Conservation (phyloP, 495 filamentous ascomycete genomes). For the Neurospora hispaniola region DNA sequence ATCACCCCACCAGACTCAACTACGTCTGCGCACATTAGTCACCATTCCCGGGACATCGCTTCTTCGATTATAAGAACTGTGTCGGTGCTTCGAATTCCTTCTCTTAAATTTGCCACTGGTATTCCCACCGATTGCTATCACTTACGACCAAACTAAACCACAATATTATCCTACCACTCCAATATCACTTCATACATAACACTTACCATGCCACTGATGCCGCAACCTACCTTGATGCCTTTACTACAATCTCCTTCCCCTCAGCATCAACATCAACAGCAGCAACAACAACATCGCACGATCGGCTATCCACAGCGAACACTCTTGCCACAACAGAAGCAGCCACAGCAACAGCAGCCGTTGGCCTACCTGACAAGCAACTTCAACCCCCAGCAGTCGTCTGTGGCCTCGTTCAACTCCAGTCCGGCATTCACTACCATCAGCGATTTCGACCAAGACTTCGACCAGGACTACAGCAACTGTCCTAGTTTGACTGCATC, state of each 20-base stretch:
- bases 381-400: not conserved
- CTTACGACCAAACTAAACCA: not conserved
- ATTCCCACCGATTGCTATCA: not conserved
- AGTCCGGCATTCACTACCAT: not conserved
- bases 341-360: not conserved
- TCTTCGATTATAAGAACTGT: not conserved
- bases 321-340: not conserved
- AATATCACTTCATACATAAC: not conserved
- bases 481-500: constrained; percentile 19
- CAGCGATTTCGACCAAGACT: constrained; percentile 14
- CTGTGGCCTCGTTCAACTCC: not conserved
- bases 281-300: not conserved
- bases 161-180: not conserved
- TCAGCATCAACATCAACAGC: not conserved
- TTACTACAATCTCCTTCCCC: not conserved
- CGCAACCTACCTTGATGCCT: not conserved
- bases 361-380: not conserved
- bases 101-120: not conserved
- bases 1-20: not conserved
- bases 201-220: not conserved
- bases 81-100: not conserved
- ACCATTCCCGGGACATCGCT: not conserved
- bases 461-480: constrained; percentile 12
- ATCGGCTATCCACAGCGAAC: not conserved
- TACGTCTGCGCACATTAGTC: not conserved